phyloP scores from a whole-genome alignment of 148 eudicot genomes.

The Fagopyrum tataricum region DNA sequence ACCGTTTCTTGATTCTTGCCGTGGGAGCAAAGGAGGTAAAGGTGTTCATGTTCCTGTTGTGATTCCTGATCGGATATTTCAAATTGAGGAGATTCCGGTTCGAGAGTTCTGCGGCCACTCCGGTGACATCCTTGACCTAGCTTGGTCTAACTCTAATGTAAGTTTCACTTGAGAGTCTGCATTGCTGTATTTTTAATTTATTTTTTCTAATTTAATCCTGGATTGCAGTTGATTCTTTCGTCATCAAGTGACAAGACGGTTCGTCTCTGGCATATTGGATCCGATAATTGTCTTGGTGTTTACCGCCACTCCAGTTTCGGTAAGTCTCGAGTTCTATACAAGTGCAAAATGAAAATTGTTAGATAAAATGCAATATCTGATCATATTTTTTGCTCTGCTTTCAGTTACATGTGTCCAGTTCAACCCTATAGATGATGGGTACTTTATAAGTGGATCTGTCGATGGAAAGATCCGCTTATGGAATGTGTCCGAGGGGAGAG shows the following conservation, averaged over 20 bases:
- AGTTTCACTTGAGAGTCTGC: not conserved
- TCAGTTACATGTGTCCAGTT: constrained; percentile 86
- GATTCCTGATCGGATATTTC: constrained; percentile 5
- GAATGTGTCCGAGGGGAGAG: constrained; percentile 51
- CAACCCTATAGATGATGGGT: constrained; percentile 58
- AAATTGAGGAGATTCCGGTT: not conserved
- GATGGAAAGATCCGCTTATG: constrained; percentile 86
- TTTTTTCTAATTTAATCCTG: not conserved
- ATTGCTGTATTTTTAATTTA: not conserved
- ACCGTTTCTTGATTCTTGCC: not conserved
- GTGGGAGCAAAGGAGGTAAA: not conserved
- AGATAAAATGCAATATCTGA: not conserved
- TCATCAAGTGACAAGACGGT: constrained; percentile 10
- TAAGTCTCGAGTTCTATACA: not conserved
- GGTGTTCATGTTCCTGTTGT: not conserved
- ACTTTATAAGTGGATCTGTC: constrained; percentile 79
- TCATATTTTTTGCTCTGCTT: constrained; percentile 6
- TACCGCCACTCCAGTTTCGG: not conserved
- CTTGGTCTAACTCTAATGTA: constrained; percentile 6
- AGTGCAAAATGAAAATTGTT: not conserved
- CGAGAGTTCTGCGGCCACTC: not conserved
- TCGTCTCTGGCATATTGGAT: constrained; percentile 8
- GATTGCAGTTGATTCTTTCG: not conserved
- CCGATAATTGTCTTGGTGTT: not conserved
- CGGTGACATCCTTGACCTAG: constrained; percentile 8